Conservation (phyloP, 2,329 filamentous ascomycete genomes). For the Clonostachys byssicola region DNA sequence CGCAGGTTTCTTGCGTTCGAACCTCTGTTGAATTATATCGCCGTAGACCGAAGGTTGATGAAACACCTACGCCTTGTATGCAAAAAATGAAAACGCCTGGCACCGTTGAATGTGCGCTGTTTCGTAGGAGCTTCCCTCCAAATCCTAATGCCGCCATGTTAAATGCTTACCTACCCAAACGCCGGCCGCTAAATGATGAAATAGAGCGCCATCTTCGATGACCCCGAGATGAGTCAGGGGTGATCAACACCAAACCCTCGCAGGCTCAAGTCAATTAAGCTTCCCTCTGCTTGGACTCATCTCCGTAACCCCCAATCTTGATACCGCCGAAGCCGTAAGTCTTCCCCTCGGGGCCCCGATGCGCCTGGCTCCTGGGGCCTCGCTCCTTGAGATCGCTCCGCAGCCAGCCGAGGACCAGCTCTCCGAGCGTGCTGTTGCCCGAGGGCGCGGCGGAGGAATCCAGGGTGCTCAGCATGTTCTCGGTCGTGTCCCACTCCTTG, state of each 20-base stretch:
- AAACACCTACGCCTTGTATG: too few relatives aligned
- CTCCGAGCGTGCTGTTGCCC: constrained; percentile 81
- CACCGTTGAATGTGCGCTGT: constrained; percentile 14
- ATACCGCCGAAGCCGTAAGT: constrained; percentile 51
- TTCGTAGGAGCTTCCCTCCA: background rate
- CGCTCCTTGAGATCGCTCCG: constrained; percentile 73
- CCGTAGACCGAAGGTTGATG: too few relatives aligned
- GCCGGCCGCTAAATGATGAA: too few relatives aligned
- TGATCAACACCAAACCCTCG: too few relatives aligned
- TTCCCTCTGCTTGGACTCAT: constrained; percentile 40
- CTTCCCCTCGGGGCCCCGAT: constrained; percentile 56
- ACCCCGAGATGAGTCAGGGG: too few relatives aligned
- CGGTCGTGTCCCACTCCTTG: constrained; percentile 78
- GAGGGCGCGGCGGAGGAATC: constrained; percentile 25
- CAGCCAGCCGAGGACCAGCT: constrained; percentile 86
- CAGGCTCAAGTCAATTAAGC: constrained; percentile 7
- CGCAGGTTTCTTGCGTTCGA: too few relatives aligned
- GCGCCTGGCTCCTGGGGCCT: constrained; percentile 65
- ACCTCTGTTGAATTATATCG: too few relatives aligned
- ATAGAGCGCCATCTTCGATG: too few relatives aligned
- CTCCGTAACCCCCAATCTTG: constrained; percentile 50
- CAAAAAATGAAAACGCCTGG: constrained; percentile 9
- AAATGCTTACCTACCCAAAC: too few relatives aligned
- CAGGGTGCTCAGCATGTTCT: constrained; percentile 58
- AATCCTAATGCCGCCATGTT: too few relatives aligned